Conservation (phyloP, 1,139 yeast species). For the Saccharomycopsis hybrid region DNA sequence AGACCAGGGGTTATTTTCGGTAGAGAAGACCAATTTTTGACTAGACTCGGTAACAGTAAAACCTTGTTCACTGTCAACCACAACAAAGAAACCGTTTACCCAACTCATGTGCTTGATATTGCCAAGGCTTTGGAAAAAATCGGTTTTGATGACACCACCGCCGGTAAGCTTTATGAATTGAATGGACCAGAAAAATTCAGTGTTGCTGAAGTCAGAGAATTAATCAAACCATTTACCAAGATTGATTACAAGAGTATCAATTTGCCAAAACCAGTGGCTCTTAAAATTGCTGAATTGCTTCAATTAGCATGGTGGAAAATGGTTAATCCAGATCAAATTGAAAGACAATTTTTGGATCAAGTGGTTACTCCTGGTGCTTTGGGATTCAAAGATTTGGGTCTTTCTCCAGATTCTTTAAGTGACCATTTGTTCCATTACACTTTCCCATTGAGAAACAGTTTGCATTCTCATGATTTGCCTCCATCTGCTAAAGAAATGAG, state of each 20-base stretch:
- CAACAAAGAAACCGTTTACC: constrained; percentile 58
- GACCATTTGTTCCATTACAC: constrained; percentile 59
- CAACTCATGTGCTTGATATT: constrained; percentile 74
- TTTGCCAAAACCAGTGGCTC: constrained; percentile 46
- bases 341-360: constrained; percentile 70
- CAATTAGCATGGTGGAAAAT: constrained; percentile 66
- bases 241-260: constrained; percentile 38
- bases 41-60: constrained; percentile 46
- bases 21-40: constrained; percentile 65
- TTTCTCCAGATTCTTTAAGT: constrained; percentile 61
- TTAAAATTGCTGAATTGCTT: constrained; percentile 41
- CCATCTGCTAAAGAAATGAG: constrained; percentile 25
- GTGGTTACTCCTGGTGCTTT: constrained; percentile 51
- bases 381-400: constrained; percentile 69
- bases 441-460: constrained; percentile 25
- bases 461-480: constrained; percentile 28
- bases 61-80: constrained; percentile 60
- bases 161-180: constrained; percentile 71
- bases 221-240: constrained; percentile 56
- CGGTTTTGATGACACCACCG: constrained; percentile 76
- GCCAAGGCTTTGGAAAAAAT: constrained; percentile 74
- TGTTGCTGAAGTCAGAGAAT: constrained; percentile 60
- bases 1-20: constrained; percentile 84
- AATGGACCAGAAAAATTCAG: constrained; percentile 65
- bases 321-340: constrained; percentile 68